Evolutionary conservation across 192 early-diverging fungal genomes (phyloP).

Genomic region (Coemansia sp.): DNA sequence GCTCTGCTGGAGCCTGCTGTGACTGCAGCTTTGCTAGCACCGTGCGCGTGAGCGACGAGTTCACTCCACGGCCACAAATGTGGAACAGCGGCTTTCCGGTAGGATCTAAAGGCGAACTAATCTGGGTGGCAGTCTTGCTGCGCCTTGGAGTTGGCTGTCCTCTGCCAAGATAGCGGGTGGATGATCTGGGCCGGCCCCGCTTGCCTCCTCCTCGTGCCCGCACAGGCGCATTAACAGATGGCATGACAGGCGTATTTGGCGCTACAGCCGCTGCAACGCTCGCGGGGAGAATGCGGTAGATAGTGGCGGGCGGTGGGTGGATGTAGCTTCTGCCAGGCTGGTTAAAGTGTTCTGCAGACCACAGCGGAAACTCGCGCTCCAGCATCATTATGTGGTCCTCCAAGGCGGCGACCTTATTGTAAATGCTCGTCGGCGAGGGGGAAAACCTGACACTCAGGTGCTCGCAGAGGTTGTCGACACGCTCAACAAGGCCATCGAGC

Average conservation of each 20-base stretch:
- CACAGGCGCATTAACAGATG: not conserved
- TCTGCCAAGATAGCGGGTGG: not conserved
- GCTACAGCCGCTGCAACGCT: not conserved
- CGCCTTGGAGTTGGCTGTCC: slow-evolving; percentile 23
- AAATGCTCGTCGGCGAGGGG: slow-evolving; percentile 26
- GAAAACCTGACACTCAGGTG: slow-evolving; percentile 71
- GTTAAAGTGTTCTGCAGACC: slow-evolving; percentile 75
- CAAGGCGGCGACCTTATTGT: slow-evolving; percentile 64
- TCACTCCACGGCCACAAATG: slow-evolving; percentile 49
- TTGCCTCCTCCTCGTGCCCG: not conserved
- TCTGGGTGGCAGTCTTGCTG: slow-evolving; percentile 2
- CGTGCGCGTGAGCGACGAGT: slow-evolving; percentile 48
- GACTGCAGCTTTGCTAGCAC: slow-evolving; percentile 49
- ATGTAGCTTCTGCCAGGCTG: slow-evolving; percentile 47
- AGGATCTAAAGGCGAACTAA: slow-evolving; percentile 30
- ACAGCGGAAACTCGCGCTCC: slow-evolving; percentile 73
- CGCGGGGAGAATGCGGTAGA: slow-evolving; percentile 32
- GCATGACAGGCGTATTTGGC: not conserved
- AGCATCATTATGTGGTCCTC: slow-evolving; percentile 76
- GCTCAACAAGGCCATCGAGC: slow-evolving; percentile 42
- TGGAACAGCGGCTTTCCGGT: slow-evolving; percentile 42
- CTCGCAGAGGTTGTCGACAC: slow-evolving; percentile 69
- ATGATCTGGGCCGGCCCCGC: slow-evolving; percentile 5
- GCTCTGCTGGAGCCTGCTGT: slow-evolving; percentile 4
- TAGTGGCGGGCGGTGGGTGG: slow-evolving; percentile 28